A percentile compares a stretch with the other conserved stretches of the same genome.
phyloP scores from a whole-genome alignment of 306 rosid genomes.

The Dryas octopetala region DNA sequence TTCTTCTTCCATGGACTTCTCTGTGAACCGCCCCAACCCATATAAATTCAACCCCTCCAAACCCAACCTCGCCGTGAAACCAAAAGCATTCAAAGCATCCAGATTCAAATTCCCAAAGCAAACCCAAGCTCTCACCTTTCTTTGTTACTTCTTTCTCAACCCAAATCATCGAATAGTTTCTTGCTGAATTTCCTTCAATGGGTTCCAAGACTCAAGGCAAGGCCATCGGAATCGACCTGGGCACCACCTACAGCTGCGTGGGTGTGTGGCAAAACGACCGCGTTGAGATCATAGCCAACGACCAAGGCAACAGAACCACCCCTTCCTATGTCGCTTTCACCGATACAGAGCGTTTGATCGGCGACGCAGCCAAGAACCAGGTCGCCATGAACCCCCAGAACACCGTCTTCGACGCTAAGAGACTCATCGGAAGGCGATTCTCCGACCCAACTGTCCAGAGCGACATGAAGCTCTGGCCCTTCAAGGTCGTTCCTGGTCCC shows the following conservation, averaged over 20 bases:
- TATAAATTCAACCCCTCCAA: neutral
- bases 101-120: too few species aligned
- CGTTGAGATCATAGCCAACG: conserved; percentile 55
- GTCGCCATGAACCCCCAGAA: conserved; percentile 55
- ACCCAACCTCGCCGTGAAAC: neutral
- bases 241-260: conserved; percentile 58
- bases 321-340: conserved; percentile 54
- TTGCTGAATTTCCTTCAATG: conserved; percentile 19
- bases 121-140: neutral
- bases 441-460: conserved; percentile 41
- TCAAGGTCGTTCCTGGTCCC: conserved; percentile 40
- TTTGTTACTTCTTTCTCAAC: neutral
- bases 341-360: conserved; percentile 46
- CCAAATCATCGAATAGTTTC: neutral
- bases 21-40: neutral
- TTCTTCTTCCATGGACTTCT: neutral
- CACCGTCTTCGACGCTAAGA: conserved; percentile 51
- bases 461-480: conserved; percentile 49
- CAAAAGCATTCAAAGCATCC: neutral
- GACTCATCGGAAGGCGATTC: conserved; percentile 37
- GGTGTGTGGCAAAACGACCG: conserved; percentile 57
- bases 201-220: conserved; percentile 39
- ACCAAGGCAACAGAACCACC: conserved; percentile 53
- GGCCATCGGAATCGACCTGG: conserved; percentile 51
- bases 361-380: conserved; percentile 55